Percentiles rank a stretch among this genome's conserved stretches.
Evolutionary conservation across 177 flowering plant species (phyloP).

Genomic region (Vitis hybrid): DNA sequence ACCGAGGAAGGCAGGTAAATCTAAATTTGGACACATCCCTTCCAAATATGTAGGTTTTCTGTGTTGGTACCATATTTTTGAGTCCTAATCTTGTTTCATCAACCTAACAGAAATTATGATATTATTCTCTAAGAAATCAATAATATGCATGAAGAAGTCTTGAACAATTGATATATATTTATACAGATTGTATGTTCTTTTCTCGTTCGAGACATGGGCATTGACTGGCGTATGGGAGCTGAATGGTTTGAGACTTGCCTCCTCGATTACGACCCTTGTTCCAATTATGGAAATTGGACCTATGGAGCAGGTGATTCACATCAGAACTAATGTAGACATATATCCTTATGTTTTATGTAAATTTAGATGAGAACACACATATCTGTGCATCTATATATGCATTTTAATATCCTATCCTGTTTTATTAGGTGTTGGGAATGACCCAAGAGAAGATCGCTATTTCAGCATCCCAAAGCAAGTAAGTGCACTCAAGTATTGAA

Average conservation of each 20-base stretch:
- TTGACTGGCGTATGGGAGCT: conserved; percentile 99
- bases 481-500: conserved; percentile 19
- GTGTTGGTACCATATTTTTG: no score
- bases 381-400: not conserved
- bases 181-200: conserved; percentile 92
- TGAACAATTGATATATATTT: conserved; percentile 1
- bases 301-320: conserved; percentile 80
- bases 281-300: conserved; percentile 98
- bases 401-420: not conserved
- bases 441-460: conserved; percentile 96
- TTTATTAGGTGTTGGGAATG: conserved; percentile 87
- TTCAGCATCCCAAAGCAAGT: conserved; percentile 98
- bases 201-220: conserved; percentile 96
- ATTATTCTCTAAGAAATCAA: not conserved
- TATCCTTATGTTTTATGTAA: not conserved
- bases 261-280: conserved; percentile 94
- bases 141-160: not conserved
- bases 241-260: conserved; percentile 99
- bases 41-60: no score
- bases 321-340: not conserved
- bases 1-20: conserved; percentile 93
- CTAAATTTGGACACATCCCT: not conserved
- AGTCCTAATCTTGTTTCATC: no score
- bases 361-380: not conserved
- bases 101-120: no score